Evolutionary conservation across 305 asterid species (phyloP), one percentile per base, ranked within the genome.

Genomic region (Salvia sclarea): DNA sequence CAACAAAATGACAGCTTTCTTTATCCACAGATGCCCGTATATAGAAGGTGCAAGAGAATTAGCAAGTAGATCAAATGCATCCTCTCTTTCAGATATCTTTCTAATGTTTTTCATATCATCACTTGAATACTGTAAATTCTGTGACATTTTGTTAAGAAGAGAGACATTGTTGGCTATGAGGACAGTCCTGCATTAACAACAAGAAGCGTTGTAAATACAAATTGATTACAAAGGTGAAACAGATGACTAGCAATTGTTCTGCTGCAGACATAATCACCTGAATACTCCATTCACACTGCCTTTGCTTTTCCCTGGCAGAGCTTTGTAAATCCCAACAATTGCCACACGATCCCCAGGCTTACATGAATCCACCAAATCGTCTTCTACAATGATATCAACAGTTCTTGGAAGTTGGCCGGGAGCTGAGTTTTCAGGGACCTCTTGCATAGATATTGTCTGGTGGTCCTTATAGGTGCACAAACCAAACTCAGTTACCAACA

Each of bases 331-430:
- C 75, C 98, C 99, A 82, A 91, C 96, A 78, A 88, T 75, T 33
- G 96, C 96, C 57, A 94, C 95, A 18, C 99, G 95, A 78, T 94
- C 99, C 56, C 99, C 99, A 16, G 98, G 97, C 80, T 94, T 94
- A 83, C 98, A 91, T 38, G 96, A 80, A 84, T 94, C 98, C 72
- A 94, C 99, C 68, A 94, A 75, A 75, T 94, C 99, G 45, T 94
- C 99, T 81, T 94, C 99, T 28, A 89, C 86, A 45, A 94, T 86
- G 35, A 94, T 65, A 78, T 94, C 98, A 54, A 94, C 96, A 5
- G 98, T 87, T 73, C 98, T 76, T 65, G 98, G 97, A 70, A 94
- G 98, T 69, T 94, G 99, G 69, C 99, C 98, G 57, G 98, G 99
- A 80, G 98, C 96, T 50, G 98, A 84, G 76, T 94, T 94, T 74